These are phyloP conservation scores for Colletotrichum paranaense DNA, from an alignment of 2,329 filamentous ascomycete genomes.

Conservation along the genomic window DNA sequence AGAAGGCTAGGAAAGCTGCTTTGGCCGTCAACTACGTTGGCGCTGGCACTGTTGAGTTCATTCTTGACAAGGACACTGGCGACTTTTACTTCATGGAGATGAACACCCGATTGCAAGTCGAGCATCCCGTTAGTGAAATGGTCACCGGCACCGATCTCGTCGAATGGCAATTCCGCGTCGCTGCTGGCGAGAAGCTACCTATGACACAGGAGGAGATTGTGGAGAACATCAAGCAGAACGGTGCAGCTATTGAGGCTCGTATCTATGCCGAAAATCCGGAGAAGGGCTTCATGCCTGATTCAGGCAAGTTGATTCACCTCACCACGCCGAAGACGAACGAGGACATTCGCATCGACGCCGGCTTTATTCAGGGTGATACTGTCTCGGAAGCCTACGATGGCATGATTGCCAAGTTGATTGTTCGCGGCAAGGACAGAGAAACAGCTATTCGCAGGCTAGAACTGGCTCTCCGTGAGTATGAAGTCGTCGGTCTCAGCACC, in stretches of 20 bases:
- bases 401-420: conserved; percentile 98
- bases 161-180: conserved; percentile 92
- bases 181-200: conserved; percentile 67
- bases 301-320: conserved; percentile 86
- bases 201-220: conserved; percentile 74
- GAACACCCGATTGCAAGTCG: conserved; percentile 92
- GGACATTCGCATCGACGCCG: conserved; percentile 90
- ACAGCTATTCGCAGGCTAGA: conserved; percentile 86
- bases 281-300: conserved; percentile 93
- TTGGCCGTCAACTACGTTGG: conserved; percentile 88
- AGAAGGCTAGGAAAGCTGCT: conserved; percentile 73
- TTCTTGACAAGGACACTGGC: conserved; percentile 84
- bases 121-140: conserved; percentile 89
- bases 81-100: conserved; percentile 88
- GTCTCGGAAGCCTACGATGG: conserved; percentile 97
- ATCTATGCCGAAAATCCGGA: conserved; percentile 97
- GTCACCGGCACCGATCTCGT: conserved; percentile 81
- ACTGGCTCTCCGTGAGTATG: conserved; percentile 85
- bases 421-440: conserved; percentile 81
- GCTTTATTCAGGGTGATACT: conserved; percentile 90
- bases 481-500: conserved; percentile 91
- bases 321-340: conserved; percentile 75
- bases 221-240: conserved; percentile 76
- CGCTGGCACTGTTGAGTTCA: conserved; percentile 90
- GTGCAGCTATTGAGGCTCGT: conserved; percentile 92